Evolutionary conservation across 2,329 filamentous ascomycete species (phyloP), one percentile per base, ranked within the genome.

Genomic region (Colletotrichum sp.): DNA sequence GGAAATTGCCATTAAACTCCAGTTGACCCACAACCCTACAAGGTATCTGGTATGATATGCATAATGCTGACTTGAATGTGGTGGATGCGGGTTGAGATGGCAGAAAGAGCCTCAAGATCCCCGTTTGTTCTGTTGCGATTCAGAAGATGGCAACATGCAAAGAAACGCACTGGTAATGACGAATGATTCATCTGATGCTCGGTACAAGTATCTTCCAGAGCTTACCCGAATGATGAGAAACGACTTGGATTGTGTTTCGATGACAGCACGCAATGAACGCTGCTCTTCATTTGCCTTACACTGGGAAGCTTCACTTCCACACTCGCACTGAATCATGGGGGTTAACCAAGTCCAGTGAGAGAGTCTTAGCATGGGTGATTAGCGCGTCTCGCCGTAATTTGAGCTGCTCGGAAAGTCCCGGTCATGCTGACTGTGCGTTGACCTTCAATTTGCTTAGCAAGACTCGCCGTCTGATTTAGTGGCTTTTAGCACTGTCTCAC

Each of bases 221-320:
- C 43, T 13, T 0, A 21, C 3, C 10, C 12, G 6, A 0, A 52
- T 52, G 1, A 2, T 13, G 3, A 6, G 43, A 52, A 2, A 24
- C 43, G n/a, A 52, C 10, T 52, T 52, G 43, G 10, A 13, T 2
- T 52, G 3, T 52, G 43, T 21, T 24, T 1, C 12, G 38, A 48
- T 48, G 38, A 21, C 1, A 13, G 43, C 43, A 52, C 12, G n/a
- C n/a, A 52, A 24, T 52, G 12, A 21, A 52, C 43, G 43, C 43
- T 13, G 43, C 43, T 21, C 43, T 52, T 10, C 4, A 52, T 52
- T 13, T 13, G 43, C 43, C 12, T 52, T 21, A 13, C n/a, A 13
- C 43, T 21, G 43, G 43, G n/a, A 52, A 52, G 43, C 2, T 52
- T 21, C 43, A 2, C 43, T 52, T 24, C 43, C n/a, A 21, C 43